These are phyloP conservation scores for Drechslerella coelobrocha DNA, from an alignment of 2,329 filamentous ascomycete genomes.

Conservation along the genomic window DNA sequence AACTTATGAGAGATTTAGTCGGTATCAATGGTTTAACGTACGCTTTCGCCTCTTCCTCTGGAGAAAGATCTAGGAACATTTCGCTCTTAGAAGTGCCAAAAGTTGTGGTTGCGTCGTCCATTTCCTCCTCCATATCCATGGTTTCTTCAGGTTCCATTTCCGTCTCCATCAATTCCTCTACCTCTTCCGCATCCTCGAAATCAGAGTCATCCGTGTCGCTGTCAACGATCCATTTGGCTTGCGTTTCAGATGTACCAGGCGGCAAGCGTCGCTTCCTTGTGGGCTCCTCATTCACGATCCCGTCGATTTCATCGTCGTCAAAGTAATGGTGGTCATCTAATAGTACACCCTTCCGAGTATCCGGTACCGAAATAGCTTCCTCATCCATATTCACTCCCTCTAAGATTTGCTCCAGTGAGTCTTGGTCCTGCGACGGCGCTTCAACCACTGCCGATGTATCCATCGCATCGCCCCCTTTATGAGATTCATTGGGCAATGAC, in stretches of 20 bases:
- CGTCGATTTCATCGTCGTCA: conserved; percentile 77
- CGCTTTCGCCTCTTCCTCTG: conserved; percentile 73
- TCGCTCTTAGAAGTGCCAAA: conserved; percentile 73
- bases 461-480: conserved; percentile 68
- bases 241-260: conserved; percentile 90
- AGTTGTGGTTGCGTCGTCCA: conserved; percentile 80
- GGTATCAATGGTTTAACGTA: background rate
- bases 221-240: conserved; percentile 89
- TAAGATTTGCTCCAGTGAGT: conserved; percentile 81
- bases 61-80: conserved; percentile 80
- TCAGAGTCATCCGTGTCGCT: conserved; percentile 80
- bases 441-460: conserved; percentile 69
- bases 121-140: conserved; percentile 61
- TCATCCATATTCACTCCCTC: conserved; percentile 83
- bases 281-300: conserved; percentile 62
- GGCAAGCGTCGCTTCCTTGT: conserved; percentile 75
- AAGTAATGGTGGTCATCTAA: conserved; percentile 98
- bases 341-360: conserved; percentile 75
- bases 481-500: conserved; percentile 57
- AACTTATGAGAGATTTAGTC: background rate
- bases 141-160: conserved; percentile 56
- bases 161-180: conserved; percentile 60
- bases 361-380: conserved; percentile 63
- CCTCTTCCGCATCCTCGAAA: conserved; percentile 72
- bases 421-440: conserved; percentile 76